phyloP scores from a whole-genome alignment of 2,329 filamentous ascomycete genomes.

The Sphaceloma murrayae region DNA sequence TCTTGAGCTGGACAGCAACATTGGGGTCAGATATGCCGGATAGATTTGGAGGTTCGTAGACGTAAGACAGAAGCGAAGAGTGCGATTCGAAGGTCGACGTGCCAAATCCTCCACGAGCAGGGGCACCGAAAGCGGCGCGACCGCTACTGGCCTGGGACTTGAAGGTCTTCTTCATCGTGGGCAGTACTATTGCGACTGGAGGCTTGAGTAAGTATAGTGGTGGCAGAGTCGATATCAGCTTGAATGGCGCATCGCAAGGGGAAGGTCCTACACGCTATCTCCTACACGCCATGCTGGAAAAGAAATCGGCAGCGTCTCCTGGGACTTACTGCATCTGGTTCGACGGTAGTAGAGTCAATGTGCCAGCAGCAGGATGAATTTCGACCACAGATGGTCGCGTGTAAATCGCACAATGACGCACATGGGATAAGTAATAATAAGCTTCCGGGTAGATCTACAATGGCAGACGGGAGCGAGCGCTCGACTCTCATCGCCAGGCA shows the following conservation, averaged over 20 bases:
- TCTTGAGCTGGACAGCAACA: conserved; percentile 83
- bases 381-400: not conserved
- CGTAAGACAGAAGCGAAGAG: conserved; percentile 67
- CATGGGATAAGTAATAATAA: not conserved
- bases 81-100: conserved; percentile 33
- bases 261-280: no score
- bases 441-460: conserved; percentile 10
- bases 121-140: conserved; percentile 41
- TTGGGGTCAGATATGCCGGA: conserved; percentile 68
- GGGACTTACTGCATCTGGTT: no score
- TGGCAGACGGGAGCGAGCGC: not conserved
- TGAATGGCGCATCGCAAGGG: no score
- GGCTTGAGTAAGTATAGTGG: not conserved
- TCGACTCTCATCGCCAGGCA: not conserved
- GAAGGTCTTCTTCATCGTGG: conserved; percentile 48
- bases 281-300: no score
- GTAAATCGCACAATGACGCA: not conserved
- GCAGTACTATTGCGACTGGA: not conserved
- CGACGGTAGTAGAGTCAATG: no score
- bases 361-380: no score
- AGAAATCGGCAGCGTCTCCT: no score
- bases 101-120: conserved; percentile 34
- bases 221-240: not conserved
- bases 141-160: conserved; percentile 56
- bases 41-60: conserved; percentile 76